These are phyloP conservation scores for Epichloe brachyelytri DNA, from an alignment of 2,329 filamentous ascomycete species.

Conservation along the genomic window DNA sequence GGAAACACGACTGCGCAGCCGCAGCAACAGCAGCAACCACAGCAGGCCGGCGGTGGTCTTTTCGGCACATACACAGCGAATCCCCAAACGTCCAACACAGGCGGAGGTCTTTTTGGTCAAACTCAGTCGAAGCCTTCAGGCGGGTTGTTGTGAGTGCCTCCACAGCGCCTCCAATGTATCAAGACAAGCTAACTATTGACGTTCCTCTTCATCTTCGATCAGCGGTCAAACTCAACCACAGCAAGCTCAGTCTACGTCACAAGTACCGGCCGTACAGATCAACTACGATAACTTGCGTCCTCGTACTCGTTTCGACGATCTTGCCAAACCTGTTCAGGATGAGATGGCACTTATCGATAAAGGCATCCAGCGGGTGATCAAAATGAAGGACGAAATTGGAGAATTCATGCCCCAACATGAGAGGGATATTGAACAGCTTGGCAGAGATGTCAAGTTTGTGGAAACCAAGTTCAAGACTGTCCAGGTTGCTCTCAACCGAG, in stretches of 20 bases:
- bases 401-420: conserved; percentile 48
- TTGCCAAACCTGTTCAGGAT: conserved; percentile 68
- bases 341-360: conserved; percentile 68
- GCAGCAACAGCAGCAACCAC: conserved; percentile 15
- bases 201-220: neutral
- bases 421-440: conserved; percentile 32
- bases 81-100: conserved; percentile 8
- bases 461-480: conserved; percentile 34
- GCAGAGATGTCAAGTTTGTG: conserved; percentile 35
- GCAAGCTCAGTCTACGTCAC: conserved; percentile 27
- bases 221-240: conserved; percentile 20
- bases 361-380: conserved; percentile 68
- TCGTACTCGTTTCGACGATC: conserved; percentile 85
- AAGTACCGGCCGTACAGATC: conserved; percentile 62
- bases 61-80: conserved; percentile 15
- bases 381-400: conserved; percentile 63
- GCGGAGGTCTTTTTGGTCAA: conserved; percentile 20
- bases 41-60: conserved; percentile 16
- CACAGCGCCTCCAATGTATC: neutral
- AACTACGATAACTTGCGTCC: conserved; percentile 67
- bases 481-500: conserved; percentile 34
- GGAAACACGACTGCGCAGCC: conserved; percentile 14
- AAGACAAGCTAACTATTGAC: neutral
- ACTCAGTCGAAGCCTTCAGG: conserved; percentile 20
- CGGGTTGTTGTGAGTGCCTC: conserved; percentile 19